phyloP scores from a whole-genome alignment of 306 rosid genomes.

The Acacia melanoxylon region DNA sequence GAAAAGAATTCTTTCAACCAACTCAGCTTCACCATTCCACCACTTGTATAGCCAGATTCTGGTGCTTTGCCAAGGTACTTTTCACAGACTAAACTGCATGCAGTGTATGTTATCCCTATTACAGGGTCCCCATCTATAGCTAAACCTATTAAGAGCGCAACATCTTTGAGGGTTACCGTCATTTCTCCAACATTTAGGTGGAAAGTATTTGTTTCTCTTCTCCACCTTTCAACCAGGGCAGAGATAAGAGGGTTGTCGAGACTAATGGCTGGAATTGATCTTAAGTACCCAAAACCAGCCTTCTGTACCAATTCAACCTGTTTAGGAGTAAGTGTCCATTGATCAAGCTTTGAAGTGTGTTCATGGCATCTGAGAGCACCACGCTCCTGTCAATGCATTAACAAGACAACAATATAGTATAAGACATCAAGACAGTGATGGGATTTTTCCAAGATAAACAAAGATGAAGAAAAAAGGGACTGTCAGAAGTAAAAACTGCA shows the following conservation, averaged over 20 bases:
- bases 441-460: neutral
- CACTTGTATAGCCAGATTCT: constrained; percentile 10
- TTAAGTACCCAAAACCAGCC: constrained; percentile 15
- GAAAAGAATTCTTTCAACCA: constrained; percentile 21
- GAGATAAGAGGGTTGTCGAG: constrained; percentile 12
- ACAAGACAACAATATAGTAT: neutral
- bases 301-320: constrained; percentile 11
- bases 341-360: constrained; percentile 19
- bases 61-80: constrained; percentile 2
- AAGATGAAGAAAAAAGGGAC: neutral
- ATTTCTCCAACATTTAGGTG: constrained; percentile 16
- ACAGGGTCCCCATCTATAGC: constrained; percentile 19
- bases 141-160: neutral
- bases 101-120: constrained; percentile 5
- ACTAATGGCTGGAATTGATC: constrained; percentile 15
- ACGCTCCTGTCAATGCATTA: neutral
- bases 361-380: constrained; percentile 25
- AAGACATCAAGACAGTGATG: neutral
- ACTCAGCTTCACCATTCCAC: constrained; percentile 22
- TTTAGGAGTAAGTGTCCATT: constrained; percentile 8
- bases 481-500: constrained; percentile 23
- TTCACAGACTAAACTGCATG: constrained; percentile 9
- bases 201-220: constrained; percentile 21
- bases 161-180: constrained; percentile 16
- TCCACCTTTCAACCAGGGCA: constrained; percentile 17